phyloP scores from a whole-genome alignment of 805 yeast genomes.

The Ogataea haglerorum region DNA sequence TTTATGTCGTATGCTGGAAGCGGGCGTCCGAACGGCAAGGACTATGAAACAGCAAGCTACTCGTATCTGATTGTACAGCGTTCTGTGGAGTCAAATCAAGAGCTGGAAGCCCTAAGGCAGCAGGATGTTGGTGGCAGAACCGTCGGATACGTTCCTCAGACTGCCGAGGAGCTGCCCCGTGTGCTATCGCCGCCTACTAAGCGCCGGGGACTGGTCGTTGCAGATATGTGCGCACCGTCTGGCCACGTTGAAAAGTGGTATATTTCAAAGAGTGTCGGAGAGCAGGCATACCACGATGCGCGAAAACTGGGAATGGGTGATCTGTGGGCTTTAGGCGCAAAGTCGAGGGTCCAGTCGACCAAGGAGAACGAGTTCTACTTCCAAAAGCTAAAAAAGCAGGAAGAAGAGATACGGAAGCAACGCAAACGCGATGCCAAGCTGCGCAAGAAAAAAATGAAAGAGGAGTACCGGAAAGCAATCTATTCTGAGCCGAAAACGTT shows the following conservation, averaged over 20 bases:
- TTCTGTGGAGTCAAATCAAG: slow-evolving; percentile 38
- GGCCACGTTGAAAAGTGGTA: slow-evolving; percentile 87
- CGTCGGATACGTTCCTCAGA: slow-evolving; percentile 28
- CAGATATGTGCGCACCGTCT: slow-evolving; percentile 74
- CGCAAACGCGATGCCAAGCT: slow-evolving; percentile 26
- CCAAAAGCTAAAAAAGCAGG: slow-evolving; percentile 35
- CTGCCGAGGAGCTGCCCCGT: slow-evolving; percentile 60
- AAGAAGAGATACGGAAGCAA: slow-evolving; percentile 24
- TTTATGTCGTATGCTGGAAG: slow-evolving; percentile 53
- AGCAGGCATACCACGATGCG: slow-evolving; percentile 82
- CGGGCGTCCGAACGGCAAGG: slow-evolving; percentile 75
- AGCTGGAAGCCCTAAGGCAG: slow-evolving; percentile 17
- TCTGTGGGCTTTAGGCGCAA: slow-evolving; percentile 74
- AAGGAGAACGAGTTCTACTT: slow-evolving; percentile 32
- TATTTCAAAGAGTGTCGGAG: slow-evolving; percentile 72
- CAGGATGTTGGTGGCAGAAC: slow-evolving; percentile 15
- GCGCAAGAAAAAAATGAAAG: slow-evolving; percentile 22
- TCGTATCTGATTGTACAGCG: slow-evolving; percentile 74
- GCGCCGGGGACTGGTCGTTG: slow-evolving; percentile 74
- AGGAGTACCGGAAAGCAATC: slow-evolving; percentile 26
- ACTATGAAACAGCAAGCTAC: slow-evolving; percentile 67
- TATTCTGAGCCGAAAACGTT: slow-evolving; percentile 23
- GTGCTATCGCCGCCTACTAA: slow-evolving; percentile 69
- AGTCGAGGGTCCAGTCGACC: slow-evolving; percentile 41
- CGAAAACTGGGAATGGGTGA: slow-evolving; percentile 84